Base-by-base conservation (phyloP, 768 basidiomycete species). In the Zangia roseola region DNA sequence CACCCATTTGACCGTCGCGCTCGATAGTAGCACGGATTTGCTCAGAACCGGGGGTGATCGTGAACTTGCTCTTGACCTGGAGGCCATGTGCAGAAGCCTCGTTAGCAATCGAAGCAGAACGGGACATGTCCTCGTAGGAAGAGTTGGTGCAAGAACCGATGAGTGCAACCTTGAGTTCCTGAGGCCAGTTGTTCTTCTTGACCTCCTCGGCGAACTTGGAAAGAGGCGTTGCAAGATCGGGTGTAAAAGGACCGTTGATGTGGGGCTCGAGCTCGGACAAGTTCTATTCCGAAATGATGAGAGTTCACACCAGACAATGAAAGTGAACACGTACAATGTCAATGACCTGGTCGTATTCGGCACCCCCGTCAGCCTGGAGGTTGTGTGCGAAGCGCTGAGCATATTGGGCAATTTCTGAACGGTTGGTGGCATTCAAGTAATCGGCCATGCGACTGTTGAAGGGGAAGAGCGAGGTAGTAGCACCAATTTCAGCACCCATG, bases 91-190 rank as follows among this genome's bases (percentile, higher is more conserved):
- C 77, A 43, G 84, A 72, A 52, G 97, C 97, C 70, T 99, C 86
- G 60, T 79, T 80, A 57, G 91, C 93, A 66, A 99, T 97, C 38
- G 88, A 88, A 24, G 93, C 95, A 33, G 95, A 90, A 67, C 97
- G 93, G 31, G 93, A 88, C 95, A 98, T 97, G 74, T 99, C 97
- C 75, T 99, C 97, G 68, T 99, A 99, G 28, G 97, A 98, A 40
- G 97, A 98, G 83, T 99, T 99, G 69, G 97, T 98, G 86, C 97
- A 99, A 40, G 97, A 98, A 44, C 97, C 97, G 69, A 99, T 98
- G 50, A 99, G 86, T 52, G 84, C 92, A 61, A 98, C 97, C 76
- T 90, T 93, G 75, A 99, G 84, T 69, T 99, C 94, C 47, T 86
- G 78, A 31, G 97, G 97, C 97, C 97, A 98, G 69, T 80, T 77